A percentile compares a stretch with the other conserved stretches of the same genome.
These are phyloP conservation scores for Emergomyces africanus DNA, from an alignment of 2,329 filamentous ascomycete genomes.

Conservation along the genomic window DNA sequence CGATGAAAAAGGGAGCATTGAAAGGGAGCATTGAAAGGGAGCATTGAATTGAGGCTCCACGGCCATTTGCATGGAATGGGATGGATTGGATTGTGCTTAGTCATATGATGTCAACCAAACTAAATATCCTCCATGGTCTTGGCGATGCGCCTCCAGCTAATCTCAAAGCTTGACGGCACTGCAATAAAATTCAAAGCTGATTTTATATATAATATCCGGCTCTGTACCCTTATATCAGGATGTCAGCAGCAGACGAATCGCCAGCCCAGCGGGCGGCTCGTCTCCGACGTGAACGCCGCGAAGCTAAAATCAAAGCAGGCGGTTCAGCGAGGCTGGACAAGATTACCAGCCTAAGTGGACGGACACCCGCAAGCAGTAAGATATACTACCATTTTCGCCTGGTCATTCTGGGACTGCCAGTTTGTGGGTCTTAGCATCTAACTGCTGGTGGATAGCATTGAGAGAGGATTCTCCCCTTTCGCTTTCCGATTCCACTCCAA, in stretches of 20 bases:
- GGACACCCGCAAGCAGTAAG: slow-evolving; percentile 24
- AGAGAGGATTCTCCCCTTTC: slow-evolving; percentile 13
- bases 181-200: not conserved
- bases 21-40: too few species aligned
- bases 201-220: not conserved
- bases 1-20: not conserved
- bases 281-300: slow-evolving; percentile 48
- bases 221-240: slow-evolving; percentile 6
- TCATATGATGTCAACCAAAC: not conserved
- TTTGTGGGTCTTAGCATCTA: not conserved
- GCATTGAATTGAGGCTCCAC: too few species aligned
- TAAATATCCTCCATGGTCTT: too few species aligned
- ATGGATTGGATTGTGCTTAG: too few species aligned
- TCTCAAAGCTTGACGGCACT: not conserved
- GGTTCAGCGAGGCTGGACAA: slow-evolving; percentile 48
- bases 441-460: slow-evolving; percentile 9
- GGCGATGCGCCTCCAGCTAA: not conserved
- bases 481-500: slow-evolving; percentile 6
- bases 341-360: slow-evolving; percentile 48
- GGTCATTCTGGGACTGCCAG: not conserved
- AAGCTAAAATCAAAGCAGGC: slow-evolving; percentile 48
- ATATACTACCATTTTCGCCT: not conserved
- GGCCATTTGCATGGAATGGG: too few species aligned
- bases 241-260: slow-evolving; percentile 31
- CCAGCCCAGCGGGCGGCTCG: slow-evolving; percentile 42